These are phyloP conservation scores for Citrus australasica DNA, from an alignment of 345 rosid genomes.

Conservation along the genomic window DNA sequence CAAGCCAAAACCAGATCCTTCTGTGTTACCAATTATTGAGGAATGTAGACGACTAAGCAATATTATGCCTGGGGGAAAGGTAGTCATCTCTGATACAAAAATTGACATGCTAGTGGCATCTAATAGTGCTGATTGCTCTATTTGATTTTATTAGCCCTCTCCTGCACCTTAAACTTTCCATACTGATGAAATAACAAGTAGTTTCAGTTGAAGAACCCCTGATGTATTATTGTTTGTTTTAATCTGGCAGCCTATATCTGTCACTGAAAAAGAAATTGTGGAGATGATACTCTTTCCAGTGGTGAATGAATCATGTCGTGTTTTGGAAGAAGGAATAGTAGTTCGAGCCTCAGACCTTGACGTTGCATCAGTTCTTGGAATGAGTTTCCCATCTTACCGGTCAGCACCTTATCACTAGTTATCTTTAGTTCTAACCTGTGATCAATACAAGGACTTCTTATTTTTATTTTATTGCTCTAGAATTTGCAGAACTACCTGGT, in stretches of 20 bases:
- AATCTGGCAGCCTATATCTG: slow-evolving; percentile 60
- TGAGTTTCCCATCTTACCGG: slow-evolving; percentile 98
- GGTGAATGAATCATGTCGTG: slow-evolving; percentile 89
- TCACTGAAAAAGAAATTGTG: slow-evolving; percentile 73
- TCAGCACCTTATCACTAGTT: slow-evolving; percentile 24
- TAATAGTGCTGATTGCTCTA: neutral
- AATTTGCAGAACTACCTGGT: neutral
- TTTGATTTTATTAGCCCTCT: neutral
- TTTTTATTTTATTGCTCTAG: neutral
- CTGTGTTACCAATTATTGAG: slow-evolving; percentile 65
- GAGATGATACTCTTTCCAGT: slow-evolving; percentile 94
- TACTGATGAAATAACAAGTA: neutral
- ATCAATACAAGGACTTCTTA: neutral
- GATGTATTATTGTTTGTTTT: slow-evolving; percentile 14
- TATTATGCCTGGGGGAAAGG: slow-evolving; percentile 93
- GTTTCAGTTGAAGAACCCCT: slow-evolving; percentile 7
- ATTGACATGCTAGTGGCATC: slow-evolving; percentile 5
- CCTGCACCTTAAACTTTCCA: neutral
- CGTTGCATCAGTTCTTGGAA: slow-evolving; percentile 88
- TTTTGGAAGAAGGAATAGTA: slow-evolving; percentile 80
- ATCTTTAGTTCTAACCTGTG: neutral
- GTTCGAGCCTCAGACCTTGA: slow-evolving; percentile 89
- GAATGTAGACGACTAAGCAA: slow-evolving; percentile 67
- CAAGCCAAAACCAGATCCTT: slow-evolving; percentile 82
- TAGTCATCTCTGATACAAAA: slow-evolving; percentile 22